Conservation (phyloP, 345 rosid genomes). For the Mercurialis annua region DNA sequence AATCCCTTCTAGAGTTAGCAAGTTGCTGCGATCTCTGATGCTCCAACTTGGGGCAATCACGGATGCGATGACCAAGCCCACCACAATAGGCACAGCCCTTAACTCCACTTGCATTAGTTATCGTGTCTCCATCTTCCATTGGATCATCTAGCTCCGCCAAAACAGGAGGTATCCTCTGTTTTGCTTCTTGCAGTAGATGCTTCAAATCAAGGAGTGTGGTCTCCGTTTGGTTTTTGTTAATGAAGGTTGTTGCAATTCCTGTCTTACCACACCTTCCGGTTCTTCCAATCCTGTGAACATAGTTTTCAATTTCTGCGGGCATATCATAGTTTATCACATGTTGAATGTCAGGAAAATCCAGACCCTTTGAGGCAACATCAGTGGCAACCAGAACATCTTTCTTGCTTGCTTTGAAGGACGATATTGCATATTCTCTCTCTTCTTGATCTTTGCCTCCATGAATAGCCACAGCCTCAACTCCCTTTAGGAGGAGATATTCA, state of each 20-base stretch:
- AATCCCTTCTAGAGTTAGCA: conserved; percentile 80
- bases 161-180: conserved; percentile 91
- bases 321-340: conserved; percentile 89
- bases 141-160: conserved; percentile 85
- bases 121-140: conserved; percentile 74
- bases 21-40: conserved; percentile 80
- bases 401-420: conserved; percentile 77
- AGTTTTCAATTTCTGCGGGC: too few species aligned
- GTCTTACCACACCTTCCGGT: conserved; percentile 95
- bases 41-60: conserved; percentile 86
- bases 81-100: conserved; percentile 97
- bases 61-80: conserved; percentile 85
- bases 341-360: conserved; percentile 87
- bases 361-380: conserved; percentile 88
- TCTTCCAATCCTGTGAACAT: conserved; percentile 89
- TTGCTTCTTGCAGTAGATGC: conserved; percentile 87
- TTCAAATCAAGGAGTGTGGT: conserved; percentile 80
- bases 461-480: conserved; percentile 88
- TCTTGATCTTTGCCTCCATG: conserved; percentile 98
- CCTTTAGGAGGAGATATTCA: conserved; percentile 85
- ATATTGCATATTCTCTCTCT: conserved; percentile 84
- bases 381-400: conserved; percentile 92
- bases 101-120: conserved; percentile 69
- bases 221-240: conserved; percentile 92
- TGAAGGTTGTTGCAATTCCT: conserved; percentile 88